phyloP scores from a whole-genome alignment of 768 basidiomycete genomes.

The Brasilioporus rufonigricans region DNA sequence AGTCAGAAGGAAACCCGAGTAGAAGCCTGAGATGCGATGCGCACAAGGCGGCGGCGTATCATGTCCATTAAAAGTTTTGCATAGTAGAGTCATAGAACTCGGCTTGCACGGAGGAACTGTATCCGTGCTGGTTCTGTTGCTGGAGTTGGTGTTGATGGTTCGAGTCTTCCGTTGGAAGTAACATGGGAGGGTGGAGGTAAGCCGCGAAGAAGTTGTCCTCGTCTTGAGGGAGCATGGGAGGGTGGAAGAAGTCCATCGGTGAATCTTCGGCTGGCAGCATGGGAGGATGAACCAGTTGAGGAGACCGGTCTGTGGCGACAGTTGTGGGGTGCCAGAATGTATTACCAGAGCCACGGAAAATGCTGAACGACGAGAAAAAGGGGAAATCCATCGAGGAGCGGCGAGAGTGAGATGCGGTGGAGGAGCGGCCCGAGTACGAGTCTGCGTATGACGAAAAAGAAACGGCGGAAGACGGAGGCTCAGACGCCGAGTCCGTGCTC shows the following conservation, averaged over 20 bases:
- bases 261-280: conserved; percentile 65
- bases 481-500: conserved; percentile 56
- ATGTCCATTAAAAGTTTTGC: conserved; percentile 30
- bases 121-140: conserved; percentile 21
- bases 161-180: conserved; percentile 40
- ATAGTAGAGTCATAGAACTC: conserved; percentile 38
- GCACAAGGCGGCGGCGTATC: not conserved
- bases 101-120: conserved; percentile 15
- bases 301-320: conserved; percentile 57
- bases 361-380: conserved; percentile 54
- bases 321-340: conserved; percentile 80
- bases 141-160: conserved; percentile 21
- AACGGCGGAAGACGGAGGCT: conserved; percentile 56
- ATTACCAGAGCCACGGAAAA: conserved; percentile 52
- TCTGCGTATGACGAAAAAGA: conserved; percentile 63
- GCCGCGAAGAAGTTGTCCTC: conserved; percentile 59
- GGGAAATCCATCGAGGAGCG: conserved; percentile 65
- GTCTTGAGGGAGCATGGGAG: conserved; percentile 57
- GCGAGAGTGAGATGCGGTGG: conserved; percentile 56
- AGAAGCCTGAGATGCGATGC: conserved; percentile 7
- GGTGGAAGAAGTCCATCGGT: conserved; percentile 72
- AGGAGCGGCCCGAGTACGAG: conserved; percentile 57
- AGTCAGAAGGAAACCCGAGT: not conserved
- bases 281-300: conserved; percentile 63
- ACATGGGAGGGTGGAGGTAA: conserved; percentile 57